Evolutionary conservation across 2,329 filamentous ascomycete genomes (phyloP).

Genomic region (Ophiognomonia clavigignenti-juglandacearum): DNA sequence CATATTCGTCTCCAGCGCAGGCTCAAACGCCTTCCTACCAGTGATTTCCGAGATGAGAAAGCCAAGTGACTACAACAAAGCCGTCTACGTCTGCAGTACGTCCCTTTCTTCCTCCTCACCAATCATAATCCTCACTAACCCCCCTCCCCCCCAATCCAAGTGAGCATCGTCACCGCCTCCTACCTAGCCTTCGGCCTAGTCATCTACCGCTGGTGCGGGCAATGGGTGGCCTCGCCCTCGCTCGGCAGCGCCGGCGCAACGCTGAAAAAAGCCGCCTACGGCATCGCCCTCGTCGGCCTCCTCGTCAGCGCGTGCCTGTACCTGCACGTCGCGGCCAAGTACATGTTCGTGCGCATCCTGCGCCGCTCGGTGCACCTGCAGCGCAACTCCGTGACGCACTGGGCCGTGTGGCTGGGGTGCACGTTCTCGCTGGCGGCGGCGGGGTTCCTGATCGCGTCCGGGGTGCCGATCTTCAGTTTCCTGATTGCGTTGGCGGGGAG

Average conservation of each 20-base stretch:
- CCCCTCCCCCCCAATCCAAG: no score
- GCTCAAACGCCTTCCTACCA: constrained; percentile 14
- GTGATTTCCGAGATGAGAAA: constrained; percentile 58
- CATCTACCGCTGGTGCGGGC: constrained; percentile 26
- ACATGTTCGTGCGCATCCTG: constrained; percentile 34
- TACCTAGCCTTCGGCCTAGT: constrained; percentile 27
- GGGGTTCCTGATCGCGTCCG: constrained; percentile 27
- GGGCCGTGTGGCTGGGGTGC: constrained; percentile 31
- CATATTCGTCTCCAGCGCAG: constrained; percentile 14
- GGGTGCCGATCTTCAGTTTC: constrained; percentile 32
- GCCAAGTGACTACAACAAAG: constrained; percentile 55
- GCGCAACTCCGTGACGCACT: constrained; percentile 29
- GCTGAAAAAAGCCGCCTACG: constrained; percentile 29
- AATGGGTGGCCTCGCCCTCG: constrained; percentile 25
- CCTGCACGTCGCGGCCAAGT: constrained; percentile 33
- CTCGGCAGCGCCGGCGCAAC: constrained; percentile 23
- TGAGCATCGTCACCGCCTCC: constrained; percentile 19
- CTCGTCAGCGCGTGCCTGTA: constrained; percentile 16
- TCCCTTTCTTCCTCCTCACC: not conserved
- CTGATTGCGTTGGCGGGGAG: constrained; percentile 27
- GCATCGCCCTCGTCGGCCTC: constrained; percentile 25
- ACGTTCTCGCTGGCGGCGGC: constrained; percentile 25
- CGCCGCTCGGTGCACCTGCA: constrained; percentile 31
- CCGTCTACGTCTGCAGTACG: constrained; percentile 48
- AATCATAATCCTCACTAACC: no score